Percentiles rank a stretch among this genome's conserved stretches.
Evolutionary conservation across 208 protist genomes (phyloP).

Genomic region (Trypanosoma vivax): DNA sequence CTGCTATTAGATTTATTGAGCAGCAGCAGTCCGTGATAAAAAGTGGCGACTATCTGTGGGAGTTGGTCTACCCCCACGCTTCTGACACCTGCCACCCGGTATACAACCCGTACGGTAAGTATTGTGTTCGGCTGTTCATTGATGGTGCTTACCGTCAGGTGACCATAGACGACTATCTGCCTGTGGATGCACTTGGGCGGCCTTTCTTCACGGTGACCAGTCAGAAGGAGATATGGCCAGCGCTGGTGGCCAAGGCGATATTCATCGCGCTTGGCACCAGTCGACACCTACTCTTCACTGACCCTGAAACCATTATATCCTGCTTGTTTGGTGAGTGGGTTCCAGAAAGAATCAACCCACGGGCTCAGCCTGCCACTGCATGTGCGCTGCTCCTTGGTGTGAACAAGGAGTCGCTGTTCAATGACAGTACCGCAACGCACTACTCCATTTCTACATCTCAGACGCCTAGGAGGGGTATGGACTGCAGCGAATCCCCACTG

Average conservation of each 20-base stretch:
- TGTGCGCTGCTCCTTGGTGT: constrained; percentile 34
- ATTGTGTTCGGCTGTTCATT: constrained; percentile 85
- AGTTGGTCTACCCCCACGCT: constrained; percentile 83
- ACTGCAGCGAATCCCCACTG: no score
- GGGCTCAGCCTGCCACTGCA: constrained; percentile 25
- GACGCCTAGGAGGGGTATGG: background rate
- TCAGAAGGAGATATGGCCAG: constrained; percentile 82
- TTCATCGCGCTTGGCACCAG: constrained; percentile 49
- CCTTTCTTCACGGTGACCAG: constrained; percentile 69
- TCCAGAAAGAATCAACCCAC: constrained; percentile 52
- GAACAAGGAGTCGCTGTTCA: constrained; percentile 16
- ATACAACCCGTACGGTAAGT: constrained; percentile 90
- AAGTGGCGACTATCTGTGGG: constrained; percentile 75
- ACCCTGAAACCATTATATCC: constrained; percentile 52
- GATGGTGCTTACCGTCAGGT: constrained; percentile 81
- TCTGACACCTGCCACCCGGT: constrained; percentile 76
- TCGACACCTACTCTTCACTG: constrained; percentile 30
- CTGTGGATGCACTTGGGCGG: constrained; percentile 72
- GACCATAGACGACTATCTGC: constrained; percentile 79
- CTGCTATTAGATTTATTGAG: constrained; percentile 58
- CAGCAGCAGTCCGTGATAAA: constrained; percentile 44
- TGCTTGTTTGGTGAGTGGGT: constrained; percentile 74
- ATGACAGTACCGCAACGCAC: background rate
- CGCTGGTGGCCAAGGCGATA: constrained; percentile 78
- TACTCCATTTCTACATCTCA: constrained; percentile 1